Evolutionary conservation across 1,284 basidiomycete species (phyloP).

Genomic region (Cutaneotrichosporon spelunceum): DNA sequence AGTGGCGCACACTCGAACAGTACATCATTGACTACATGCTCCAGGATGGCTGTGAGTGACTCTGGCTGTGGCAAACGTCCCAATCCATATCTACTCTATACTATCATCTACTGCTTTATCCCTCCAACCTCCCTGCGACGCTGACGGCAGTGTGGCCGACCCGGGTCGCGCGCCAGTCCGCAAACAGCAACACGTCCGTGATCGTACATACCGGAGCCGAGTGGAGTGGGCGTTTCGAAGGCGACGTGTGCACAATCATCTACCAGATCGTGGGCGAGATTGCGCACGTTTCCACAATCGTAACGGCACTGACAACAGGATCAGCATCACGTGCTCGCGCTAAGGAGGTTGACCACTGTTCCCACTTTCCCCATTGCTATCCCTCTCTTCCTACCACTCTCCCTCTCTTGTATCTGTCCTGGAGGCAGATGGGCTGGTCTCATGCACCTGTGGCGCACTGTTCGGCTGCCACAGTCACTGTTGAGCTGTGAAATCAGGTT

Average conservation of each 20-base stretch:
- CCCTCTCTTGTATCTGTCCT: neutral
- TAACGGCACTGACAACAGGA: neutral
- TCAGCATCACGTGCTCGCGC: neutral
- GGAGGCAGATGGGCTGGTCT: neutral
- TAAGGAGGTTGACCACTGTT: neutral
- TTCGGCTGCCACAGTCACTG: neutral
- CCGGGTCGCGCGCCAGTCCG: neutral
- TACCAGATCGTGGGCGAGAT: conserved; percentile 7
- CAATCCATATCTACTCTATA: neutral
- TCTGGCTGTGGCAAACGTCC: neutral
- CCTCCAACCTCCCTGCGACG: neutral
- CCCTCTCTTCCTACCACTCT: no score
- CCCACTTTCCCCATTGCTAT: neutral
- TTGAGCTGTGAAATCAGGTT: neutral
- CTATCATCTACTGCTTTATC: neutral
- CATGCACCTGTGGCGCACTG: neutral
- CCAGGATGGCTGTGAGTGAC: conserved; percentile 12
- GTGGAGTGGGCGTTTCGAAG: conserved; percentile 12
- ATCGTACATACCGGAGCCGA: conserved; percentile 5
- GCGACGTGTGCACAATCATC: conserved; percentile 9
- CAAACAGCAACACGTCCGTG: neutral
- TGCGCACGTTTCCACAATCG: conserved; percentile 6
- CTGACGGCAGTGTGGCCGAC: conserved; percentile 5
- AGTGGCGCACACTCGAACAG: conserved; percentile 10
- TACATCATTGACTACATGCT: conserved; percentile 15